phyloP scores from a whole-genome alignment of 495 filamentous ascomycete species.

The Penicillium cosmopolitanum region DNA sequence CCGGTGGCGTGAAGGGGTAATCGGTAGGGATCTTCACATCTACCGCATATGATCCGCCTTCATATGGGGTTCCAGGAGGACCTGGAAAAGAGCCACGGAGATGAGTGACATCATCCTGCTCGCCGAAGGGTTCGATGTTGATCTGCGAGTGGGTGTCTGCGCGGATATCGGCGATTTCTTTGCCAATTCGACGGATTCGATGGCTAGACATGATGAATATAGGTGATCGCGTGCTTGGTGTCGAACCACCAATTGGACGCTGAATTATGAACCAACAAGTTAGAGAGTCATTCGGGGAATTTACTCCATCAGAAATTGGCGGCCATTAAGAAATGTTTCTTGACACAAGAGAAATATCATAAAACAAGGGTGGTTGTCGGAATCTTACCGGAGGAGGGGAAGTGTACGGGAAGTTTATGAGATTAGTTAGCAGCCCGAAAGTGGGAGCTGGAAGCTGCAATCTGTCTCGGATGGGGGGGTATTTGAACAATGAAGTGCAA shows the following conservation, averaged over 20 bases:
- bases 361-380: neutral
- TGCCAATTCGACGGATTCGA: conserved; percentile 79
- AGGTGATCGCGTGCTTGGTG: no score
- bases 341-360: neutral
- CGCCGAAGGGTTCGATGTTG: conserved; percentile 63
- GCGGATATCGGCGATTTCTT: conserved; percentile 89
- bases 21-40: conserved; percentile 86
- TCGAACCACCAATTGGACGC: no score
- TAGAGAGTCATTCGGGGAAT: no score
- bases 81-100: conserved; percentile 83
- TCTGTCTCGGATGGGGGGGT: neutral
- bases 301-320: no score
- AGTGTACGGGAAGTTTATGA: neutral
- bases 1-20: conserved; percentile 91
- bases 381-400: neutral
- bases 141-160: conserved; percentile 77
- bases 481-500: neutral
- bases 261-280: no score
- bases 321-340: neutral
- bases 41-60: conserved; percentile 80
- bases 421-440: neutral
- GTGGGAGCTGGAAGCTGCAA: neutral
- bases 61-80: conserved; percentile 92
- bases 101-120: conserved; percentile 76
- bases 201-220: conserved; percentile 68